phyloP scores from a whole-genome alignment of 2,329 filamentous ascomycete species.

The Aspergillus melleus region DNA sequence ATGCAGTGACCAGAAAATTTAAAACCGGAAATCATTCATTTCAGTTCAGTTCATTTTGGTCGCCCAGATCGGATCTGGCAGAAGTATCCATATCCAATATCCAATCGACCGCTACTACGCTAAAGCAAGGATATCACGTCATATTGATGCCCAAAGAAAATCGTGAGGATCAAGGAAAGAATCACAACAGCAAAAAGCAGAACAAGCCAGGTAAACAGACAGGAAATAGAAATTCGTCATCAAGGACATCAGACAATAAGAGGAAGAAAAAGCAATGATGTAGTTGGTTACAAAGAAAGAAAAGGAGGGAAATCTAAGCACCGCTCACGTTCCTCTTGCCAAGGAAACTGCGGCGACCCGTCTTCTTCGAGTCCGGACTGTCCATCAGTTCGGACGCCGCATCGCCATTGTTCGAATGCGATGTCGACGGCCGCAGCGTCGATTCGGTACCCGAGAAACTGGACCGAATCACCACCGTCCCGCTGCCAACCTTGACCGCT shows the following conservation, averaged over 20 bases:
- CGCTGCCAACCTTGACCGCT: slow-evolving; percentile 70
- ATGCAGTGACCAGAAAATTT: too few species aligned
- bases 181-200: neutral
- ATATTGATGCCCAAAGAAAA: slow-evolving; percentile 3
- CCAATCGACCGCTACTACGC: neutral
- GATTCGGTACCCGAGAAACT: slow-evolving; percentile 61
- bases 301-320: slow-evolving; percentile 18
- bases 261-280: neutral
- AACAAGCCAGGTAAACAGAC: neutral
- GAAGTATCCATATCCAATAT: neutral
- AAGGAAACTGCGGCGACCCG: slow-evolving; percentile 47
- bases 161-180: slow-evolving; percentile 2
- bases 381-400: slow-evolving; percentile 31
- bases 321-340: slow-evolving; percentile 44
- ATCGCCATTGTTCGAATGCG: slow-evolving; percentile 33
- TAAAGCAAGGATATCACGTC: slow-evolving; percentile 8
- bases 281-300: slow-evolving; percentile 3
- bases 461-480: slow-evolving; percentile 71
- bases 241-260: neutral
- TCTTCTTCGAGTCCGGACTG: slow-evolving; percentile 44
- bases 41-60: neutral
- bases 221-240: too few species aligned
- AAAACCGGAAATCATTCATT: too few species aligned
- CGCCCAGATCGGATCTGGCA: neutral
- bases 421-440: slow-evolving; percentile 36